Evolutionary conservation across 371 early-diverging fungal species (phyloP), one percentile per base, ranked within the genome.

Genomic region (Actinomucor elegans): DNA sequence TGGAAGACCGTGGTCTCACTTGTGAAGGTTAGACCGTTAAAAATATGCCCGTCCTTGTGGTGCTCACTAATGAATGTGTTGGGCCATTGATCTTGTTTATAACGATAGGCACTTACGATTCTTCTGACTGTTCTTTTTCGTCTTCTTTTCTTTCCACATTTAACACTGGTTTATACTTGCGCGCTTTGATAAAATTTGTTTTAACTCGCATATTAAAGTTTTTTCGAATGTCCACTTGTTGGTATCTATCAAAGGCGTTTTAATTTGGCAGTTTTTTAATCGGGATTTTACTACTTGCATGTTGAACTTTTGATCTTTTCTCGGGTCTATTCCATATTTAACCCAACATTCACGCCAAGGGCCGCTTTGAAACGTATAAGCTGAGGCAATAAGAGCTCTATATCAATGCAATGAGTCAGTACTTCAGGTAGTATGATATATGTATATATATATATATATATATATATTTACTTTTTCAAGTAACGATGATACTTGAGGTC

Each of bases 301-400:
- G 21, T 73, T 28, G 20, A 77, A 70, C 15, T 65, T 57, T 1
- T 18, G 24, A 34, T 85, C 81, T 47, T 36, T 62, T 50, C 78
- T 55, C 21, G 88, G 87, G 61, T 88, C 85, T 24, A 77, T 61
- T 0, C 88, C 88, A 55, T 80, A 86, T 24, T 67, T 62, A 3
- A 84, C 48, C 85, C 87, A 87, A n/a, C 58, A 60, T 21, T 79
- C 79, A 14, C 79, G 73, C 82, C 82, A 89, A 9, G 87, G 81
- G 6, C 90, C 90, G 18, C 33, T 61, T 11, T 53, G 32, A 36
- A 78, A 66, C 7, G 61, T 50, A 54, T 84, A 89, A 0, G 81
- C 75, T 20, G 55, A 12, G 6, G 41, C 36, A 1, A 73, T 61
- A 10, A 87, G 48, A 1, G 72, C 51, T 15, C 80, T 76, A 26